Base-by-base conservation (phyloP, 2,329 filamentous ascomycete species). In the Fusarium miscanthi region DNA sequence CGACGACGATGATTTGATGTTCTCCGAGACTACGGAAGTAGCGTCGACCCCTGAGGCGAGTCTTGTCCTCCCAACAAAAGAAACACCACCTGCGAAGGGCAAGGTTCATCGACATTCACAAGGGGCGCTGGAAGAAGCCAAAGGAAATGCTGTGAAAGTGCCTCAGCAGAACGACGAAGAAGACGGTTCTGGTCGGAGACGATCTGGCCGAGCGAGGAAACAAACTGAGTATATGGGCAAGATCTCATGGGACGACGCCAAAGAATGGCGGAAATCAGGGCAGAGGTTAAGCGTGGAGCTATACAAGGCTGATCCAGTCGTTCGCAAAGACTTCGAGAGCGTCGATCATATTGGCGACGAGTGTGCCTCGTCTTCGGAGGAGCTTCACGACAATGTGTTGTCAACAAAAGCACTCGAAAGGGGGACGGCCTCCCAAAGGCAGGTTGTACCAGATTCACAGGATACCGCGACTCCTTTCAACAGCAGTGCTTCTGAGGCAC, bases 161-260 rank as follows among this genome's bases (percentile, higher is more conserved):
- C 23, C 46, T 9, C 25, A 41, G 17, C 48, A 57, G 7, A 16
- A 57, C 9, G 21, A 58, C 3, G 51, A 66, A 8, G 54, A 68
- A 69, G 76, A 57, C 38, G 46, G 56, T 16, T 60, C 51, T 51
- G 66, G 69, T 2, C 69, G 72, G 27, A 74, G 78, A 56, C 74
- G 74, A 19, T 79, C 78, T 42, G 75, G 76, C 10, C 76, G 79
- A 38, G 73, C 67, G 19, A 75, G 77, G 33, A 81, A 77, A 46
- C 76, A 78, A 60, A 73, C 69, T 21, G 76, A 79, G 41, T 80
- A 79, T 41, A 68, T 77, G 63, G 78, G 77, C 40, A 80, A 78
- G 51, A 70, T 80, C 17, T 76, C 78, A 11, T 80, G 79, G 80
- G 45, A 66, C 7, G 72, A 79, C 17, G 77, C 67, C 33, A 62